Conservation (phyloP, 805 yeast genomes). For the Maudiozyma saulgeensis region DNA sequence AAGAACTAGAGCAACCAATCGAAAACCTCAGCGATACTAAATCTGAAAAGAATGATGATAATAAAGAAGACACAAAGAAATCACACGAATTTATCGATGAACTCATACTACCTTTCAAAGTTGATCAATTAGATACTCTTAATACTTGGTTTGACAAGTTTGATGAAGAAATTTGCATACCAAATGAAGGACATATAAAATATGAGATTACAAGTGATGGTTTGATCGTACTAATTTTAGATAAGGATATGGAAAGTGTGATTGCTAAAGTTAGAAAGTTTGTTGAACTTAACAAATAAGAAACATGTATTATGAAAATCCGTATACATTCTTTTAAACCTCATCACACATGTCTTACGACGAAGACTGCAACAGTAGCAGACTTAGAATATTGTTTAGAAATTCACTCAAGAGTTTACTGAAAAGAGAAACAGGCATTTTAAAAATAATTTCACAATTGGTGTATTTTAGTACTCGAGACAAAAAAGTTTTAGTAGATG, state of each 20-base stretch:
- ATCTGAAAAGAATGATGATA: not conserved
- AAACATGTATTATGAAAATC: not conserved
- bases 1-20: constrained; percentile 7
- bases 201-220: constrained; percentile 33
- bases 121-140: constrained; percentile 25
- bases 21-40: not conserved
- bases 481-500: no score
- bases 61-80: constrained; percentile 8
- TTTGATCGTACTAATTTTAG: constrained; percentile 25
- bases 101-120: constrained; percentile 21
- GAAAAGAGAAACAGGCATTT: no score
- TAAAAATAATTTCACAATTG: no score
- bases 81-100: constrained; percentile 29
- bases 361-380: no score
- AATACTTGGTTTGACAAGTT: constrained; percentile 30
- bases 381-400: no score
- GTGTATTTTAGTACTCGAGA: no score
- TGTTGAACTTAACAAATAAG: constrained; percentile 13
- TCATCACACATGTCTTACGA: no score
- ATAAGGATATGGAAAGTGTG: constrained; percentile 20
- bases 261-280: constrained; percentile 22
- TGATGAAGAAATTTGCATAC: constrained; percentile 30
- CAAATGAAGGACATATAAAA: constrained; percentile 31
- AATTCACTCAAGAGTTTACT: no score
- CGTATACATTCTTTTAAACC: not conserved